phyloP scores from a whole-genome alignment of 2,329 filamentous ascomycete genomes.

The Botrytis aclada region DNA sequence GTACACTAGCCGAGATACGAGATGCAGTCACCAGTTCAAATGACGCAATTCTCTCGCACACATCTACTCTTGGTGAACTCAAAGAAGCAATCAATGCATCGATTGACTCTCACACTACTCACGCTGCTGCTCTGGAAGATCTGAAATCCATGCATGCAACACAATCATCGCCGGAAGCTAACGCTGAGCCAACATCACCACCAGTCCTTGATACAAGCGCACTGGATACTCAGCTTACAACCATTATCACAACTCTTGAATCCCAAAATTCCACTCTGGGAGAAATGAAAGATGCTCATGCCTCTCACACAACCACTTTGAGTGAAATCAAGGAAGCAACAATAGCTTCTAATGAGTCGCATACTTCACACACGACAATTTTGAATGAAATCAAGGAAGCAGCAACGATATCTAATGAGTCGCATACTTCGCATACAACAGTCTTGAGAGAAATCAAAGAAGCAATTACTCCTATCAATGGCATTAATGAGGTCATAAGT shows the following conservation, averaged over 20 bases:
- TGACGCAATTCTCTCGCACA: slow-evolving; percentile 25
- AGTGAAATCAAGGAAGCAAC: no score
- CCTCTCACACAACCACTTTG: neutral
- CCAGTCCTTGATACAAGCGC: neutral
- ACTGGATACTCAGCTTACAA: slow-evolving; percentile 21
- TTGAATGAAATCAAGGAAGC: slow-evolving; percentile 29
- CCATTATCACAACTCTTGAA: slow-evolving; percentile 27
- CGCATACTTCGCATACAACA: slow-evolving; percentile 18
- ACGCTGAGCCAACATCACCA: neutral
- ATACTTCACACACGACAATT: neutral
- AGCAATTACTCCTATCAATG: neutral
- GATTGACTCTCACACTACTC: slow-evolving; percentile 19
- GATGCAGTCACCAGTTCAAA: slow-evolving; percentile 21
- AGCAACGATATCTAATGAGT: slow-evolving; percentile 23
- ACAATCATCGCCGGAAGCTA: neutral
- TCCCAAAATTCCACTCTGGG: slow-evolving; percentile 22
- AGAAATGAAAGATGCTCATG: slow-evolving; percentile 23
- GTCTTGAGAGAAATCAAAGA: slow-evolving; percentile 21
- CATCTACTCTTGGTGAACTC: slow-evolving; percentile 23
- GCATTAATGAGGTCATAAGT: neutral
- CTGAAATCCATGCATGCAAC: slow-evolving; percentile 19
- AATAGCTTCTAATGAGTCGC: no score
- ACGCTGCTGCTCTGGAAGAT: slow-evolving; percentile 21
- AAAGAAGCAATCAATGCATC: slow-evolving; percentile 22
- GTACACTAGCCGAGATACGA: slow-evolving; percentile 26